A percentile compares a stretch with the other conserved stretches of the same genome.
Conservation (phyloP, 495 filamentous ascomycete genomes). For the Tuber borchii region DNA sequence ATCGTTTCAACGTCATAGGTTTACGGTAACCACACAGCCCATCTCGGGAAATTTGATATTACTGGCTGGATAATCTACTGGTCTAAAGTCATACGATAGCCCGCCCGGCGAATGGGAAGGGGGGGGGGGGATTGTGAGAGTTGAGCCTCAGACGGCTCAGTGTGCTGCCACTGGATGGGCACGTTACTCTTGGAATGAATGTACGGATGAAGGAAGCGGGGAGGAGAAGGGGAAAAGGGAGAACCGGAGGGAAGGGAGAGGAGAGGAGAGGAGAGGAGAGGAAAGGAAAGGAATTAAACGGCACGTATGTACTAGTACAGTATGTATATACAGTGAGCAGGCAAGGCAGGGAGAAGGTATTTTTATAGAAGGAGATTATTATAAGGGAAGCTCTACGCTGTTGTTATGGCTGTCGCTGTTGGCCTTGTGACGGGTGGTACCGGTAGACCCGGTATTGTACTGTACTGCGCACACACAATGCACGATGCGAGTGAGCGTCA, state of each 20-base stretch:
- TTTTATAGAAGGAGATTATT: slow-evolving; percentile 1
- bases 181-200: background rate
- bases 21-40: background rate
- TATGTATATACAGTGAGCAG: background rate
- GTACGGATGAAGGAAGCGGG: background rate
- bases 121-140: background rate
- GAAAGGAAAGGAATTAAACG: background rate
- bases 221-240: background rate
- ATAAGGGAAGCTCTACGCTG: slow-evolving; percentile 11
- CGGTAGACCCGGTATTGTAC: slow-evolving; percentile 6
- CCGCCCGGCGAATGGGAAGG: background rate
- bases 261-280: background rate
- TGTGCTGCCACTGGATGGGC: background rate
- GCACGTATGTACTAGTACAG: background rate
- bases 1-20: background rate
- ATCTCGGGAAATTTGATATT: slow-evolving; percentile 1
- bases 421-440: background rate
- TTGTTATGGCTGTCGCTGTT: slow-evolving; percentile 7
- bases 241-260: too few relatives aligned
- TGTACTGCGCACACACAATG: too few relatives aligned
- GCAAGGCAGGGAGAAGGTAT: background rate
- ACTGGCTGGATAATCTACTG: background rate
- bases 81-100: background rate
- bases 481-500: background rate
- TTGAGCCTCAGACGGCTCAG: background rate